Base-by-base conservation (phyloP, 257 asterid species). In the Solanum chmielewskii region DNA sequence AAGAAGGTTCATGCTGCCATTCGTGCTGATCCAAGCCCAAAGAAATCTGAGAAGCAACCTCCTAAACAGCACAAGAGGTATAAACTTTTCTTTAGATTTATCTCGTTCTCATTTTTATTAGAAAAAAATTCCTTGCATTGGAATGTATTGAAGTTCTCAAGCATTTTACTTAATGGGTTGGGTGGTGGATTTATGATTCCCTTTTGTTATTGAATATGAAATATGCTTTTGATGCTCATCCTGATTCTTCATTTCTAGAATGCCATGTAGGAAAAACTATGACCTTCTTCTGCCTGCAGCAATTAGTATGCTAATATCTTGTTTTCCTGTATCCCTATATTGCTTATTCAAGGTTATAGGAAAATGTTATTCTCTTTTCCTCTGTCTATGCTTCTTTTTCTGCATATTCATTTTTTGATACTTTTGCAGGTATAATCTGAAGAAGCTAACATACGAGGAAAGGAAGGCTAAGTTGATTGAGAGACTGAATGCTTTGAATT, bases 1-100 rank as follows among this genome's bases (percentile, higher is more conserved):
- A 93, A 94, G 89, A 93, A 96, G 88, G 98, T 91, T 68, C 98
- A 96, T 91, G 93, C 95, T 1, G 93, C 94, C 31, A 93, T 93
- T 29, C 94, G 94, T 45, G 92, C 95, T 27, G 92, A 91, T 84
- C 95, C 95, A 15, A 59, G 69, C 10, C 39, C 29, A 12, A 91
- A 93, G 93, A 92, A 89, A 68, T 88, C 92, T 41, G 92, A 87
- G 29, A 93, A 91, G 87, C 89, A 83, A 84, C 89, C 92, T 69
- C 95, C 91, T 2, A 90, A 90, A 89, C 88, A 90, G 83, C 95
- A 91, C 83, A 92, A 93, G 93, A 92, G 95, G 95, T 89, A 23
- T 42, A 4, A n/a, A 60, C 25, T 44, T 39, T 11, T 27, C 29
- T 18, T 78, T 27, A 15, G 10, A 25, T 80, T 80, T 16, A 45